Conservation (phyloP, 805 yeast genomes). For the Zygosaccharomyces siamensis region DNA sequence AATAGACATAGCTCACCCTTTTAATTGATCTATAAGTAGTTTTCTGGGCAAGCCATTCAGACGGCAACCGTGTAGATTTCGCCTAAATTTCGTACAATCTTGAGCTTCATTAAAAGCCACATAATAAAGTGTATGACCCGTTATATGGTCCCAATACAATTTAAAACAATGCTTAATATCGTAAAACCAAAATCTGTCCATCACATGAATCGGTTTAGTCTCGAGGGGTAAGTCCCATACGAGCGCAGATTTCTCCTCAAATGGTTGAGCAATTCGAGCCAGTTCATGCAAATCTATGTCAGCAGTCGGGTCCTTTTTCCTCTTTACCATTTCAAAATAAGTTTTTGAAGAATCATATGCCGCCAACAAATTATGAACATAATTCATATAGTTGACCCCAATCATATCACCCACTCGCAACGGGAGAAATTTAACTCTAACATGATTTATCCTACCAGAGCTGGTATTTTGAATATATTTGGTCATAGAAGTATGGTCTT, state of each 20-base stretch:
- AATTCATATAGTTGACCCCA: constrained; percentile 7
- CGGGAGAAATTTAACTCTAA: constrained; percentile 18
- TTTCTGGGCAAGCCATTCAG: constrained; percentile 17
- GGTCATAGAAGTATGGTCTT: constrained; percentile 15
- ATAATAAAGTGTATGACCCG: constrained; percentile 22
- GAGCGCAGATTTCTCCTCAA: constrained; percentile 24
- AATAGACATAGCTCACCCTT: not conserved
- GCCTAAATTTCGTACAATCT: constrained; percentile 49
- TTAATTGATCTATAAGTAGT: constrained; percentile 22
- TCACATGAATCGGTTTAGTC: constrained; percentile 15
- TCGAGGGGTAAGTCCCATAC: constrained; percentile 31
- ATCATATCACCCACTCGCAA: constrained; percentile 1
- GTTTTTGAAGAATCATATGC: constrained; percentile 20
- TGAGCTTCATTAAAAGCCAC: constrained; percentile 39
- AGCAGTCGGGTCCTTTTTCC: not conserved
- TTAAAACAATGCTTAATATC: constrained; percentile 29
- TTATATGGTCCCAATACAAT: constrained; percentile 21
- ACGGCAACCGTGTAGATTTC: constrained; percentile 46
- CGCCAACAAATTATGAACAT: constrained; percentile 18
- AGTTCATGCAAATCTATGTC: constrained; percentile 7
- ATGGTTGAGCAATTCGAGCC: constrained; percentile 10
- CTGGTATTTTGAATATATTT: constrained; percentile 14
- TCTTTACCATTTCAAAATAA: constrained; percentile 13
- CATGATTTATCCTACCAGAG: constrained; percentile 19
- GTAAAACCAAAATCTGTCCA: constrained; percentile 30